A percentile compares a stretch with the other conserved stretches of the same genome.
Conservation (phyloP, 140 eudicot genomes). For the Senecio squalidus region DNA sequence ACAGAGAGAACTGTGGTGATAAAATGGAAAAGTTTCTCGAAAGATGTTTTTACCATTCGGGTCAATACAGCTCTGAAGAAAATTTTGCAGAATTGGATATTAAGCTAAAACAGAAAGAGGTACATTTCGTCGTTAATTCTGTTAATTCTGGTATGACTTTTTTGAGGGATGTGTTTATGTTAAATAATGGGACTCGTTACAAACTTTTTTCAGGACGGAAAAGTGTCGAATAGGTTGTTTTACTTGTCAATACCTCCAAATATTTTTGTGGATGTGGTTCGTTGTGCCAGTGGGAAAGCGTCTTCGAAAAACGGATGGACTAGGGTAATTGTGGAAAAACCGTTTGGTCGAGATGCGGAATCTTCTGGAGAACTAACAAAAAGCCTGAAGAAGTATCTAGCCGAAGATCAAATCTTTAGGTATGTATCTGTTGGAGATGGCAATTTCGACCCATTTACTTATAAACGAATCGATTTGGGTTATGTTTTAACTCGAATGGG, state of each 20-base stretch:
- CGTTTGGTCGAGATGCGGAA: slow-evolving; percentile 89
- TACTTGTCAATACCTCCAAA: slow-evolving; percentile 90
- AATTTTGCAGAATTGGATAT: slow-evolving; percentile 56
- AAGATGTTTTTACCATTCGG: slow-evolving; percentile 89
- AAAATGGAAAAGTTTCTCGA: slow-evolving; percentile 73
- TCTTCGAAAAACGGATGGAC: slow-evolving; percentile 89
- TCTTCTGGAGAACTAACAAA: slow-evolving; percentile 85
- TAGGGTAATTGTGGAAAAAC: slow-evolving; percentile 96
- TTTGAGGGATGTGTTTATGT: not conserved
- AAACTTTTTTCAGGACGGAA: slow-evolving; percentile 48
- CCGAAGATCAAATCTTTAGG: slow-evolving; percentile 96
- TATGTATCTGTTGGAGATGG: slow-evolving; percentile 10
- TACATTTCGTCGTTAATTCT: slow-evolving; percentile 9
- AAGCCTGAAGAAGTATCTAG: slow-evolving; percentile 64
- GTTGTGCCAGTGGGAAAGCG: slow-evolving; percentile 79
- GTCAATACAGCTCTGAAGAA: slow-evolving; percentile 76
- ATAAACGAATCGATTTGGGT: not conserved
- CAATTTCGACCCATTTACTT: not conserved
- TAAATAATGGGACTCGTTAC: not conserved
- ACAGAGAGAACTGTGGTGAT: slow-evolving; percentile 85
- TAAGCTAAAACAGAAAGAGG: slow-evolving; percentile 78
- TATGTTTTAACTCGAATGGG: not conserved
- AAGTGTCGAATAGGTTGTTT: slow-evolving; percentile 70
- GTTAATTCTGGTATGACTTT: not conserved
- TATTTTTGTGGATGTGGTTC: slow-evolving; percentile 83